Evolutionary conservation across 768 basidiomycete species (phyloP).

Genomic region (Boletus tomentosulus): DNA sequence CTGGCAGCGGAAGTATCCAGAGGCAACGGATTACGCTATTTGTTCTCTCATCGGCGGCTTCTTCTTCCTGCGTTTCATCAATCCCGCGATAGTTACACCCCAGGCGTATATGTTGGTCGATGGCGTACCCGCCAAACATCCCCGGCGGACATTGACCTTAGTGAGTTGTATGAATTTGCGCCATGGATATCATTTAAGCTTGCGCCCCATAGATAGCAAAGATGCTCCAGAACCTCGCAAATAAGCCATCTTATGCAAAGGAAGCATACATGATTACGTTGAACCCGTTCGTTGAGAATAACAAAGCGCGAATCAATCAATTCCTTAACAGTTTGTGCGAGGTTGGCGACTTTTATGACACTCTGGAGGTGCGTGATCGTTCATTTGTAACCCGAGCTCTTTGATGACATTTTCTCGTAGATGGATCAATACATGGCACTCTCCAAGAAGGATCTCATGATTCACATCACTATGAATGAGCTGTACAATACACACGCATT

Average conservation of each 20-base stretch:
- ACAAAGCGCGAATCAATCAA: slow-evolving; percentile 95
- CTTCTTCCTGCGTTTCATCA: slow-evolving; percentile 99
- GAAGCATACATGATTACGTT: slow-evolving; percentile 98
- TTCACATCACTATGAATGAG: slow-evolving; percentile 98
- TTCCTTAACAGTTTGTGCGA: slow-evolving; percentile 97
- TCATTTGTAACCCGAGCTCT: neutral
- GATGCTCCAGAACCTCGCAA: slow-evolving; percentile 99
- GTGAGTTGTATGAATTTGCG: slow-evolving; percentile 33
- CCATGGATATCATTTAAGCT: slow-evolving; percentile 1
- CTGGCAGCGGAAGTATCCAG: slow-evolving; percentile 92
- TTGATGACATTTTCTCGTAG: slow-evolving; percentile 37
- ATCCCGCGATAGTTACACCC: slow-evolving; percentile 97
- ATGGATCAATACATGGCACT: slow-evolving; percentile 99
- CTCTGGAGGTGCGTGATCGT: slow-evolving; percentile 70
- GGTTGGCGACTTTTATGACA: slow-evolving; percentile 99
- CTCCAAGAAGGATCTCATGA: slow-evolving; percentile 97
- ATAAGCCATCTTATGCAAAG: slow-evolving; percentile 97
- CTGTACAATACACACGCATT: slow-evolving; percentile 98
- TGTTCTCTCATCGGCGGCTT: slow-evolving; percentile 99
- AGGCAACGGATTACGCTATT: slow-evolving; percentile 96
- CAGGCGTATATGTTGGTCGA: slow-evolving; percentile 99
- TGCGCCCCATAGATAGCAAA: slow-evolving; percentile 77
- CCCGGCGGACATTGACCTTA: slow-evolving; percentile 90
- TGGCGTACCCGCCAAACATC: slow-evolving; percentile 96
- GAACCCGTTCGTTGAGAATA: slow-evolving; percentile 98